phyloP scores from a whole-genome alignment of 805 yeast species.

The Saccharomycopsis synnaedendra region DNA sequence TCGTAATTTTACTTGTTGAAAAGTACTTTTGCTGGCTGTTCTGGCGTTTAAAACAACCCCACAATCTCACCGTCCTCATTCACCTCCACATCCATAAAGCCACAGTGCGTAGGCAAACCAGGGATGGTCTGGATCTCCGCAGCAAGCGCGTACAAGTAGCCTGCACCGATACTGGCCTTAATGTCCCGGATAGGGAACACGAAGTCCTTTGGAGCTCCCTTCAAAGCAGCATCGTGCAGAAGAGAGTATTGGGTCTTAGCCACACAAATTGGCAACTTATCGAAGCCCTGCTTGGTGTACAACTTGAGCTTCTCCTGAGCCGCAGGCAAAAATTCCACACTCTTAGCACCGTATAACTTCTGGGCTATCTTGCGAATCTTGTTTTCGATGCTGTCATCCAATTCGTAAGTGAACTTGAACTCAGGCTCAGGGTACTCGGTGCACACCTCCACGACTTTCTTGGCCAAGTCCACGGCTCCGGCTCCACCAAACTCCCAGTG shows the following conservation, averaged over 20 bases:
- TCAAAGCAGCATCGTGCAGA: constrained; percentile 71
- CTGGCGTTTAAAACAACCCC: constrained; percentile 46
- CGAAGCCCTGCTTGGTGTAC: constrained; percentile 67
- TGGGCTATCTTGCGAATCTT: constrained; percentile 58
- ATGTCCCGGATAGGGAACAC: constrained; percentile 74
- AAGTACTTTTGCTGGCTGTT: too few species aligned
- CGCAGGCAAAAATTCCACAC: constrained; percentile 54
- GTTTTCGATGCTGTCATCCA: constrained; percentile 53
- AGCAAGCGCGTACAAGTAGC: constrained; percentile 74
- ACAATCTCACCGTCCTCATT: constrained; percentile 72
- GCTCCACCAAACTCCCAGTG: constrained; percentile 84
- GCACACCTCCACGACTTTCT: constrained; percentile 42
- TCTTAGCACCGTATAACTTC: constrained; percentile 70
- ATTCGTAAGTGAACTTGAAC: constrained; percentile 47
- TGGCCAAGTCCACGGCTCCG: constrained; percentile 67
- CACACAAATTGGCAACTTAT: constrained; percentile 68
- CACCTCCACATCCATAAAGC: constrained; percentile 80
- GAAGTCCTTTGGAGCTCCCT: constrained; percentile 77
- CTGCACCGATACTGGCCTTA: constrained; percentile 72
- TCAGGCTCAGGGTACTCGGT: constrained; percentile 22
- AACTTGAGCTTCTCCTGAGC: constrained; percentile 60
- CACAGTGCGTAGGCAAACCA: constrained; percentile 76
- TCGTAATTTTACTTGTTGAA: too few species aligned
- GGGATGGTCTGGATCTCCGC: constrained; percentile 84
- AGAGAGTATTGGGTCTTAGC: constrained; percentile 82